Conservation (phyloP, 306 rosid genomes). For the Pueraria montana region DNA sequence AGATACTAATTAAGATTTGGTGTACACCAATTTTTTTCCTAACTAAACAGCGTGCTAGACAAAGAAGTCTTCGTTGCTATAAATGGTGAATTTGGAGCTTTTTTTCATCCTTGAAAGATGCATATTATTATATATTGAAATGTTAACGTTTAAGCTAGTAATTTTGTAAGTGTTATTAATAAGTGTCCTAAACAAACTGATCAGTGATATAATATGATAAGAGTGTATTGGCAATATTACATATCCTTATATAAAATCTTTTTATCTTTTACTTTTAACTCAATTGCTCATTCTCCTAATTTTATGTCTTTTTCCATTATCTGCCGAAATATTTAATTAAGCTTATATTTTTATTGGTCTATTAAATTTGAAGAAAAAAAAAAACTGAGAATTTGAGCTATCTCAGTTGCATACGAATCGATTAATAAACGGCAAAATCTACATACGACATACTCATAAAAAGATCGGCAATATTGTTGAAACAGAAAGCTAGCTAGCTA, state of each 20-base stretch:
- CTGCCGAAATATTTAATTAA: neutral
- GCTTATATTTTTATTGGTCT: neutral
- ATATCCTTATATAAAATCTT: no score
- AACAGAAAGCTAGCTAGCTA: conserved; percentile 16
- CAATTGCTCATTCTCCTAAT: neutral
- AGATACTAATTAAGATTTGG: no score
- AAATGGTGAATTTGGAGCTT: neutral
- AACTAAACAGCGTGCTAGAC: no score
- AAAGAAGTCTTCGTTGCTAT: neutral
- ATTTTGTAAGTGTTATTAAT: neutral
- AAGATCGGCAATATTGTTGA: conserved; percentile 14
- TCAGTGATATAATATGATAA: no score
- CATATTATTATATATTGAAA: neutral
- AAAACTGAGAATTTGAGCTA: neutral
- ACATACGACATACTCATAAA: neutral
- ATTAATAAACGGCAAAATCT: neutral
- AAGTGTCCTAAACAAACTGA: no score
- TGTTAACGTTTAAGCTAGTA: neutral
- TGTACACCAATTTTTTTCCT: no score
- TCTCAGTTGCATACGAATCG: neutral
- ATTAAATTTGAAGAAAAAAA: neutral
- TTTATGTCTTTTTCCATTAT: neutral
- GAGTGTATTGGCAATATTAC: no score
- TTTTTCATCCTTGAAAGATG: neutral
- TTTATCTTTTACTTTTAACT: neutral